Conservation (phyloP, 768 basidiomycete species). For the Naganishia antarctica region DNA sequence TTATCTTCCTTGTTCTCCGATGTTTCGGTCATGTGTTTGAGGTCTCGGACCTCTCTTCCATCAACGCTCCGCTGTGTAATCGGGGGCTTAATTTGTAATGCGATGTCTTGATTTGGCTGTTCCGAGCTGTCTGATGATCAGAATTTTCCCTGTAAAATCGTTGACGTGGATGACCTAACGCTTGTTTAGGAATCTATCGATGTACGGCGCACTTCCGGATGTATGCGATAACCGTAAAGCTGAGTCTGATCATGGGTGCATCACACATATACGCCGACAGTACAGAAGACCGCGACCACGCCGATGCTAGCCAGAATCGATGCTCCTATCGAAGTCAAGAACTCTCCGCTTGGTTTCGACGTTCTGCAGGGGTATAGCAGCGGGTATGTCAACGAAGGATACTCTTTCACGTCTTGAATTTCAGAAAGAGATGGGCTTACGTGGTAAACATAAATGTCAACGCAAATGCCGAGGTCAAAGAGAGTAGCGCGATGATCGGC, state of each 20-base stretch:
- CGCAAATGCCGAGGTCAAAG: slow-evolving; percentile 70
- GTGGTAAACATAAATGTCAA: slow-evolving; percentile 86
- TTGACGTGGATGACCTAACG: too few relatives aligned
- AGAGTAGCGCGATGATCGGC: slow-evolving; percentile 68
- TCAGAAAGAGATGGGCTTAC: slow-evolving; percentile 37
- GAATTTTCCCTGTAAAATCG: too few relatives aligned
- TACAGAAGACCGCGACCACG: slow-evolving; percentile 82
- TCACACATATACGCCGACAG: slow-evolving; percentile 75
- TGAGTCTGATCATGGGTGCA: not conserved
- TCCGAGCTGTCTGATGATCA: too few relatives aligned
- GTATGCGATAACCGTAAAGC: too few relatives aligned
- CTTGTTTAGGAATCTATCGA: too few relatives aligned
- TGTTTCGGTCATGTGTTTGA: too few relatives aligned
- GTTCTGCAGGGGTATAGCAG: slow-evolving; percentile 43
- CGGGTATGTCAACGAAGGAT: not conserved
- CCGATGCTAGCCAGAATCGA: slow-evolving; percentile 81
- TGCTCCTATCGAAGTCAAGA: slow-evolving; percentile 64
- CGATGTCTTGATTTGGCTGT: too few relatives aligned
- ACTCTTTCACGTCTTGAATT: not conserved
- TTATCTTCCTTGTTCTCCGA: too few relatives aligned
- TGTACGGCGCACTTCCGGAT: too few relatives aligned
- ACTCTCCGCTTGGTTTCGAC: slow-evolving; percentile 51
- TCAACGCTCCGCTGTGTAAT: too few relatives aligned
- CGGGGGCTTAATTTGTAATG: too few relatives aligned
- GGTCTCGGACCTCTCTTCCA: too few relatives aligned